Evolutionary conservation across 768 basidiomycete genomes (phyloP).

Genomic region (Agrocybe chaxingu): DNA sequence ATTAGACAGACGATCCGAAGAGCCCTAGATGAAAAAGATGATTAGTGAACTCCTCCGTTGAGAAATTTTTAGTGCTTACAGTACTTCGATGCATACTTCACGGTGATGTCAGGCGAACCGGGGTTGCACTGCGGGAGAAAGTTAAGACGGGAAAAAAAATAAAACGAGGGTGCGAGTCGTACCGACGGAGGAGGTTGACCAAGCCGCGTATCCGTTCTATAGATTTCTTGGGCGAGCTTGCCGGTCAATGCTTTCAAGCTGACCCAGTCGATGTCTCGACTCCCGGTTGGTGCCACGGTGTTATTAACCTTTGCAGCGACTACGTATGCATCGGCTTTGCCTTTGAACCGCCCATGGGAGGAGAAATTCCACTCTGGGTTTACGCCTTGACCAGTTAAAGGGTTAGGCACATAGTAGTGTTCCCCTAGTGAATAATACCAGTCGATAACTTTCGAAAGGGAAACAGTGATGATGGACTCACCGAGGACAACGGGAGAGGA

Average conservation of each 20-base stretch:
- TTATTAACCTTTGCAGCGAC: constrained; percentile 35
- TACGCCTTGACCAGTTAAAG: constrained; percentile 33
- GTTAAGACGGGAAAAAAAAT: neutral
- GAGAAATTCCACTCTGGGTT: constrained; percentile 54
- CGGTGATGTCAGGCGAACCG: constrained; percentile 33
- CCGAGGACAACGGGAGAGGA: constrained; percentile 27
- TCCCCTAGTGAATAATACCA: constrained; percentile 23
- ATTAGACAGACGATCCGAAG: constrained; percentile 12
- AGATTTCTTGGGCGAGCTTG: constrained; percentile 42
- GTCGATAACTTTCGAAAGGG: neutral
- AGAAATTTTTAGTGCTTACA: constrained; percentile 26
- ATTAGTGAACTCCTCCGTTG: neutral
- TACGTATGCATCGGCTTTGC: constrained; percentile 37
- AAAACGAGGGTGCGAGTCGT: neutral
- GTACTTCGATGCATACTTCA: constrained; percentile 45
- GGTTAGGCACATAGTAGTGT: constrained; percentile 53
- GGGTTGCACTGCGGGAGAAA: constrained; percentile 25
- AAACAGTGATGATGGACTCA: constrained; percentile 4
- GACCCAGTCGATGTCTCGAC: constrained; percentile 50
- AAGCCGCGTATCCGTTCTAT: constrained; percentile 44
- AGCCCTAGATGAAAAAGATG: neutral
- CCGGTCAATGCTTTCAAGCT: constrained; percentile 40
- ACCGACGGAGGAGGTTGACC: constrained; percentile 49
- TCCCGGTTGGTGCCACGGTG: constrained; percentile 31
- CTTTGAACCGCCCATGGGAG: constrained; percentile 28